phyloP scores from a whole-genome alignment of 257 asterid genomes.

The Ophiorrhiza pumila region DNA sequence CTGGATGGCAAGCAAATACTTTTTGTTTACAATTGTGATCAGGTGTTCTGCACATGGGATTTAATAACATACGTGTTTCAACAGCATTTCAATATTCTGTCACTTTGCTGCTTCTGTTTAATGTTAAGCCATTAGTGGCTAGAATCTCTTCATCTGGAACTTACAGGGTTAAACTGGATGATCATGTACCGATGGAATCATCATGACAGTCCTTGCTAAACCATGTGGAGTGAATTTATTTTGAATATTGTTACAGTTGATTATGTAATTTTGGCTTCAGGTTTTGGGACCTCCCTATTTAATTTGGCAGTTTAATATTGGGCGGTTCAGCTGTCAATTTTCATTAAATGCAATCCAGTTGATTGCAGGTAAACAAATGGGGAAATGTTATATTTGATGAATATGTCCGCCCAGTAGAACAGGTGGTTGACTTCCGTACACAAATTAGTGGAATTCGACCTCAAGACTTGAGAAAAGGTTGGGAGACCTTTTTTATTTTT shows the following conservation, averaged over 20 bases:
- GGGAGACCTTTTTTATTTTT: not conserved
- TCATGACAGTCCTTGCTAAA: not conserved
- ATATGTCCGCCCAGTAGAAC: slow-evolving; percentile 81
- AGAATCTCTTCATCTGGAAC: not conserved
- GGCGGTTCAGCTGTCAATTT: slow-evolving; percentile 12
- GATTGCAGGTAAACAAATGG: slow-evolving; percentile 79
- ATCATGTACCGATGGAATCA: not conserved
- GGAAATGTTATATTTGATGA: slow-evolving; percentile 88
- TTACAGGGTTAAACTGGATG: not conserved
- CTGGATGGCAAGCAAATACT: not conserved
- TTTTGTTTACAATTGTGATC: not conserved
- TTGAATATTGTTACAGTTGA: not conserved
- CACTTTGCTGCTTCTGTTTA: not conserved
- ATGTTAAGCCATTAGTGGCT: not conserved
- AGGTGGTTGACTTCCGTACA: slow-evolving; percentile 87
- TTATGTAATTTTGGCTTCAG: not conserved
- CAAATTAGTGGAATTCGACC: slow-evolving; percentile 94
- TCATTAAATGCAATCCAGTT: slow-evolving; percentile 11
- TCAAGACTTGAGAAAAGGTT: slow-evolving; percentile 77
- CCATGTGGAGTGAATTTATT: not conserved
- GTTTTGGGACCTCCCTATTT: not conserved
- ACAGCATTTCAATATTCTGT: not conserved
- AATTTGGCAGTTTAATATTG: not conserved
- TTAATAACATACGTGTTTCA: not conserved
- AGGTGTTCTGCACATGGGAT: not conserved